Evolutionary conservation across 1,284 basidiomycete species (phyloP).

Genomic region (Apiotrichum laibachii): DNA sequence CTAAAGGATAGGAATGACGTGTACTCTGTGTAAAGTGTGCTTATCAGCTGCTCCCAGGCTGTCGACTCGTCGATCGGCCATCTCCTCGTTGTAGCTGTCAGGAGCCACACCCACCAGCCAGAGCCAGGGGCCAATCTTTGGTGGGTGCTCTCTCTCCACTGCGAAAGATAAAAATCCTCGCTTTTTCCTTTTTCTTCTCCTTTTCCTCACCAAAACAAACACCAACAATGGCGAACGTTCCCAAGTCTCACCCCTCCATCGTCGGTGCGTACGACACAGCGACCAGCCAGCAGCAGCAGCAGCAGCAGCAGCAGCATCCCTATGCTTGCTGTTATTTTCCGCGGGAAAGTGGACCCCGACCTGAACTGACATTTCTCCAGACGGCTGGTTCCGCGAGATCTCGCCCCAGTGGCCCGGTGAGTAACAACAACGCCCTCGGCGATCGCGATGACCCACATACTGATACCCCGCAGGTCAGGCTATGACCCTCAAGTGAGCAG

Average conservation of each 20-base stretch:
- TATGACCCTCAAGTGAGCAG: slow-evolving; percentile 73
- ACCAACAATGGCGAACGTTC: slow-evolving; percentile 32
- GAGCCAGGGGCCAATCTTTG: too few species aligned
- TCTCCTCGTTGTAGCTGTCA: too few species aligned
- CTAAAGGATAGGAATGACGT: too few species aligned
- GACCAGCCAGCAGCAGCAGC: neutral
- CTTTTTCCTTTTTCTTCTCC: neutral
- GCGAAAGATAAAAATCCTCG: neutral
- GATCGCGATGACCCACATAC: slow-evolving; percentile 23
- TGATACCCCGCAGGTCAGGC: slow-evolving; percentile 62
- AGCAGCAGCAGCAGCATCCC: neutral
- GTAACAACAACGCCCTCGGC: slow-evolving; percentile 23
- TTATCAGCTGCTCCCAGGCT: too few species aligned
- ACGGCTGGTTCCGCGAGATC: slow-evolving; percentile 98
- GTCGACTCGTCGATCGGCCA: too few species aligned
- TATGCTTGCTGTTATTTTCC: neutral
- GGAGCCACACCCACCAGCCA: too few species aligned
- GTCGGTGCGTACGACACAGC: slow-evolving; percentile 32
- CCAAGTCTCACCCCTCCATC: slow-evolving; percentile 44
- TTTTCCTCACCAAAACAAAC: neutral
- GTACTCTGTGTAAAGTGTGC: too few species aligned
- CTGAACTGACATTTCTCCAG: slow-evolving; percentile 25
- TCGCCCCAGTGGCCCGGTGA: slow-evolving; percentile 91
- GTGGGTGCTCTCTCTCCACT: too few species aligned
- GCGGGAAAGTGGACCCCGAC: neutral